These are phyloP conservation scores for Lactifluus pinguis DNA, from an alignment of 768 basidiomycete species.

Conservation along the genomic window DNA sequence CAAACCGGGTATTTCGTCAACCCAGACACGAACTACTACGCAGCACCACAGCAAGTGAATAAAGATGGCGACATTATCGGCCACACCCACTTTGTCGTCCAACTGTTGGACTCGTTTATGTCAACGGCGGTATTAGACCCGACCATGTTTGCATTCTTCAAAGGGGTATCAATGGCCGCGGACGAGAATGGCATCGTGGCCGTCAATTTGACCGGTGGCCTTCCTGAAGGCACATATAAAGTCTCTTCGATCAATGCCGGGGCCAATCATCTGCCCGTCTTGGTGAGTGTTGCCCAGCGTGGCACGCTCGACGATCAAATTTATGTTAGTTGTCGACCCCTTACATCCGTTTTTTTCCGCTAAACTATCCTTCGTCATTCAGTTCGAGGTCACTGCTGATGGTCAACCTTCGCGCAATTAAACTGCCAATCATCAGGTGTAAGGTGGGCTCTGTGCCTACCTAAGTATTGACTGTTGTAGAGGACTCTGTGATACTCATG, in stretches of 20 bases:
- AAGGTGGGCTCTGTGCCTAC: no score
- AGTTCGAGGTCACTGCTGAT: neutral
- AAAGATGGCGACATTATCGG: constrained; percentile 36
- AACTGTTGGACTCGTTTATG: constrained; percentile 35
- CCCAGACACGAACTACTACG: constrained; percentile 37
- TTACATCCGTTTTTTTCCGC: neutral
- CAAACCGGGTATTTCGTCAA: constrained; percentile 44
- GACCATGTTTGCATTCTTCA: constrained; percentile 53
- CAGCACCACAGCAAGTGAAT: constrained; percentile 44
- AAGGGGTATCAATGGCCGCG: constrained; percentile 35
- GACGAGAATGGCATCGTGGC: constrained; percentile 37
- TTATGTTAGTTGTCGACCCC: constrained; percentile 36
- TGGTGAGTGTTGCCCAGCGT: constrained; percentile 53
- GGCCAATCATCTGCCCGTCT: constrained; percentile 49
- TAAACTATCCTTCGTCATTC: neutral
- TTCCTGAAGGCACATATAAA: constrained; percentile 51
- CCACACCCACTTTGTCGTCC: constrained; percentile 50
- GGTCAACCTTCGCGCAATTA: neutral
- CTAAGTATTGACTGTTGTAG: no score
- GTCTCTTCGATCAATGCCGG: constrained; percentile 48
- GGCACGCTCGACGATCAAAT: constrained; percentile 50
- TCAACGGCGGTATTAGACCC: constrained; percentile 40
- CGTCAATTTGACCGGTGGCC: constrained; percentile 43
- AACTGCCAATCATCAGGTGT: no score
- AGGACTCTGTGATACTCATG: no score